Percentiles rank a stretch among this genome's conserved stretches.
Evolutionary conservation across 2,329 filamentous ascomycete species (phyloP).

Genomic region (Botrytis fragariae): DNA sequence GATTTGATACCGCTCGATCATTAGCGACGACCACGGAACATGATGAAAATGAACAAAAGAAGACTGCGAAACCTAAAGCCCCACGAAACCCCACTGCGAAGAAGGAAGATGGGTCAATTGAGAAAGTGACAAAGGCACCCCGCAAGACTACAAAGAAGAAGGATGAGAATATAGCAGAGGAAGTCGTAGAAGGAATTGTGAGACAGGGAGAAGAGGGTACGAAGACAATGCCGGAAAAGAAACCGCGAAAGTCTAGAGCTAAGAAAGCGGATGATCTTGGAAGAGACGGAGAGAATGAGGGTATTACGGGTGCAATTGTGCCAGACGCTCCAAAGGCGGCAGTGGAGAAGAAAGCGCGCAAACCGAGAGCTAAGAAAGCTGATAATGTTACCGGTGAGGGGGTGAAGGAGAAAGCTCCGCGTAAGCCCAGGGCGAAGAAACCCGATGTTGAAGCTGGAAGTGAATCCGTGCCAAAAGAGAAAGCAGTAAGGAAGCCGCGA

Average conservation of each 20-base stretch:
- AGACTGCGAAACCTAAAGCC: conserved; percentile 31
- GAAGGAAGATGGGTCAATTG: conserved; percentile 15
- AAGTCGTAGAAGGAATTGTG: neutral
- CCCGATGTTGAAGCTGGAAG: conserved; percentile 17
- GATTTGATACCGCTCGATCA: conserved; percentile 15
- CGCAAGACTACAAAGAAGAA: conserved; percentile 25
- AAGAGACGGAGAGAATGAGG: neutral
- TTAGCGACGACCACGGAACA: neutral
- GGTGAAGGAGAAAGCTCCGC: conserved; percentile 29
- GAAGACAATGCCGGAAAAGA: conserved; percentile 20
- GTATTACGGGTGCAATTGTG: neutral
- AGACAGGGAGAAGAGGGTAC: conserved; percentile 19
- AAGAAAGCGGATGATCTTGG: conserved; percentile 29
- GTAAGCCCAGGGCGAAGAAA: conserved; percentile 31
- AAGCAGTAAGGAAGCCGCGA: conserved; percentile 24
- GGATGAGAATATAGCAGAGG: conserved; percentile 11
- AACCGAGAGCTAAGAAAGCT: conserved; percentile 30
- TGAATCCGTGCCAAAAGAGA: conserved; percentile 19
- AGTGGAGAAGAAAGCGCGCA: conserved; percentile 30
- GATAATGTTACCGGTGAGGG: neutral
- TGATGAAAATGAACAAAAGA: conserved; percentile 34
- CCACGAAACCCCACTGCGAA: conserved; percentile 20
- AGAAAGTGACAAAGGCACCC: conserved; percentile 31
- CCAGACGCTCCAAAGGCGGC: neutral
- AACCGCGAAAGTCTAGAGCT: conserved; percentile 24